Evolutionary conservation across 1,139 yeast genomes (phyloP).

Genomic region (Nakaseomyces sp.): DNA sequence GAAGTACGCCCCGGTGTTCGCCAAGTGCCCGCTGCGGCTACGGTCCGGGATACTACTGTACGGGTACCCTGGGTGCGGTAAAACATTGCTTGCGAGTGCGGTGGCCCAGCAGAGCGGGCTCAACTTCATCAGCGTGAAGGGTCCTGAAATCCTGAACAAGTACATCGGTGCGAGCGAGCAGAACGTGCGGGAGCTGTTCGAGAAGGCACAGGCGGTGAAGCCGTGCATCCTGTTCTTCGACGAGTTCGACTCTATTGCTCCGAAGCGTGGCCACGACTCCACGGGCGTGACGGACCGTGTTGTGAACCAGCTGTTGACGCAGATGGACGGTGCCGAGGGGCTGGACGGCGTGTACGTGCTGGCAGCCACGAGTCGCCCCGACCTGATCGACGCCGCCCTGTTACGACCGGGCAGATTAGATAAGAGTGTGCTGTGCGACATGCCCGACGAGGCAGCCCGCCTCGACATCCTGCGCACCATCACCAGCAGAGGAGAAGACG

Average conservation of each 20-base stretch:
- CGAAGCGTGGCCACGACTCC: slow-evolving; percentile 95
- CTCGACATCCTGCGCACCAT: slow-evolving; percentile 51
- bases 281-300: slow-evolving; percentile 98
- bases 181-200: slow-evolving; percentile 84
- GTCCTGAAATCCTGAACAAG: slow-evolving; percentile 92
- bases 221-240: slow-evolving; percentile 93
- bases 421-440: slow-evolving; percentile 80
- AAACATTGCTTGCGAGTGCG: slow-evolving; percentile 86
- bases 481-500: slow-evolving; percentile 16
- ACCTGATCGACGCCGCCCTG: slow-evolving; percentile 87
- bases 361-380: slow-evolving; percentile 95
- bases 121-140: slow-evolving; percentile 87
- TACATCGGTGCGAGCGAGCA: slow-evolving; percentile 98
- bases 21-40: slow-evolving; percentile 74
- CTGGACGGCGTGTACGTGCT: slow-evolving; percentile 91
- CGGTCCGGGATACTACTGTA: slow-evolving; percentile 84
- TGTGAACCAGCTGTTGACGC: slow-evolving; percentile 92
- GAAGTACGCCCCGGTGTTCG: slow-evolving; percentile 86
- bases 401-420: slow-evolving; percentile 94
- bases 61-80: slow-evolving; percentile 98
- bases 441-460: slow-evolving; percentile 68
- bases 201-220: slow-evolving; percentile 62
- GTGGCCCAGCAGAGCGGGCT: slow-evolving; percentile 92
- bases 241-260: slow-evolving; percentile 95
- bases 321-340: slow-evolving; percentile 99